Base-by-base conservation (phyloP, 2,329 filamentous ascomycete genomes). In the Cercospora canescens region DNA sequence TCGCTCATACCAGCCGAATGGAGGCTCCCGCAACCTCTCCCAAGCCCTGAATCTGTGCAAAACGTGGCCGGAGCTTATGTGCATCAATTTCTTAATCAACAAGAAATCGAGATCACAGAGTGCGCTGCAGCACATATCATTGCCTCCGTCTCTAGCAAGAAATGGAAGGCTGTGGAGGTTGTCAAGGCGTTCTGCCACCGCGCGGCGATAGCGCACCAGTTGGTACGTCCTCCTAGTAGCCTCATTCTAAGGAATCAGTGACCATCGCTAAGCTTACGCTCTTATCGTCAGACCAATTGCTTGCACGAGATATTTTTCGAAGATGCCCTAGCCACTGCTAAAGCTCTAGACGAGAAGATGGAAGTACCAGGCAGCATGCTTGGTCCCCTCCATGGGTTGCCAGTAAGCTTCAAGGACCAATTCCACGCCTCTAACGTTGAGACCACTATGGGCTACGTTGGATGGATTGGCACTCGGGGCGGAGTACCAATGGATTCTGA, bases 341-440 rank as follows among this genome's bases (percentile, higher is more conserved):
- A 82, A 68, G 77, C 82, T 39, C 80, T 87, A 0, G 86, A 89
- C 72, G 78, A 82, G 0, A 80, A 87, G 64, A 79, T 85, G 4
- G 69, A 76, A 21, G 77, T 76, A 57, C 83, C 78, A 12, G 82
- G 81, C 28, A 76, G 79, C 67, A 76, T 82, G 0, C 77, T 84
- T 39, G 90, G 90, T 0, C 89, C 89, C 1, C 81, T 93, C 1
- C 90, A 92, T 75, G 90, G 88, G 75, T 65, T 90, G 0, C 87
- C 88, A 0, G 80, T 90, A 56, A 87, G 88, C 0, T 82, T 93
- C 55, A 93, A 93, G 73, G 90, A 92, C 78, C 88, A 89, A 73
- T 89, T 91, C 80, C 85, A 91, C 65, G 79, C 91, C 14, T 75
- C 76, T 2, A 87, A 87, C 6, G 81, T 87, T 12, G 87, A 89